These are phyloP conservation scores for Cryphonectria nitschkei DNA, from an alignment of 2,329 filamentous ascomycete genomes.

Conservation along the genomic window DNA sequence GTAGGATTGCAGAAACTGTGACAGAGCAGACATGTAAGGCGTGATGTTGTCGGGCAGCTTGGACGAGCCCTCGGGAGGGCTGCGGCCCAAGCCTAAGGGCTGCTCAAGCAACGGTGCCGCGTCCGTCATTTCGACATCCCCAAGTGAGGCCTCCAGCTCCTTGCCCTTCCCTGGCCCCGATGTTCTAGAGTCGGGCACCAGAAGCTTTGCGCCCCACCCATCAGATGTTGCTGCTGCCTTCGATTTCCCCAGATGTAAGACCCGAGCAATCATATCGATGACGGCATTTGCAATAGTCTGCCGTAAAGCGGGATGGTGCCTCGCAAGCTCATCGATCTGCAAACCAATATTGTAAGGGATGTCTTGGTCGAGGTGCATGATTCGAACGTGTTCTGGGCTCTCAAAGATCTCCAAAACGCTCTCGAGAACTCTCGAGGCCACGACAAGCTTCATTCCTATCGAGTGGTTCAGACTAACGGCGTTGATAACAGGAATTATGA, in stretches of 20 bases:
- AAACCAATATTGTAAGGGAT: slow-evolving; percentile 76
- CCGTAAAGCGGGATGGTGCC: slow-evolving; percentile 87
- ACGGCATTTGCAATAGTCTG: slow-evolving; percentile 82
- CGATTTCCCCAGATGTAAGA: slow-evolving; percentile 72
- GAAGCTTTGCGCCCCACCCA: slow-evolving; percentile 80
- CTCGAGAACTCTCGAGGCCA: slow-evolving; percentile 78
- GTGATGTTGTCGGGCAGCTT: slow-evolving; percentile 46
- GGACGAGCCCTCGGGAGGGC: slow-evolving; percentile 31
- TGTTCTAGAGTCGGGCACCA: slow-evolving; percentile 58
- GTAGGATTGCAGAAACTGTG: slow-evolving; percentile 76
- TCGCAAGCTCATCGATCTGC: slow-evolving; percentile 90
- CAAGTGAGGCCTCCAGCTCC: slow-evolving; percentile 40
- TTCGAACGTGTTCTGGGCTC: slow-evolving; percentile 84
- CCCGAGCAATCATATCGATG: slow-evolving; percentile 83
- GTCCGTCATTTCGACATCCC: slow-evolving; percentile 71
- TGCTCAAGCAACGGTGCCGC: slow-evolving; percentile 34
- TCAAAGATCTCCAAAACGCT: slow-evolving; percentile 97
- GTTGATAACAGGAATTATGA: slow-evolving; percentile 85
- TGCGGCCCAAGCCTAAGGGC: not conserved
- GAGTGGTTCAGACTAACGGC: slow-evolving; percentile 87
- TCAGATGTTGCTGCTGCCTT: slow-evolving; percentile 70
- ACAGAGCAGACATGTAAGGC: slow-evolving; percentile 74
- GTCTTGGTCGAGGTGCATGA: slow-evolving; percentile 72
- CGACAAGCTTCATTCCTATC: slow-evolving; percentile 83
- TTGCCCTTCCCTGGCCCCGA: slow-evolving; percentile 45